Conservation (phyloP, 106 monocot genomes). For the Ottelia alismoides region DNA sequence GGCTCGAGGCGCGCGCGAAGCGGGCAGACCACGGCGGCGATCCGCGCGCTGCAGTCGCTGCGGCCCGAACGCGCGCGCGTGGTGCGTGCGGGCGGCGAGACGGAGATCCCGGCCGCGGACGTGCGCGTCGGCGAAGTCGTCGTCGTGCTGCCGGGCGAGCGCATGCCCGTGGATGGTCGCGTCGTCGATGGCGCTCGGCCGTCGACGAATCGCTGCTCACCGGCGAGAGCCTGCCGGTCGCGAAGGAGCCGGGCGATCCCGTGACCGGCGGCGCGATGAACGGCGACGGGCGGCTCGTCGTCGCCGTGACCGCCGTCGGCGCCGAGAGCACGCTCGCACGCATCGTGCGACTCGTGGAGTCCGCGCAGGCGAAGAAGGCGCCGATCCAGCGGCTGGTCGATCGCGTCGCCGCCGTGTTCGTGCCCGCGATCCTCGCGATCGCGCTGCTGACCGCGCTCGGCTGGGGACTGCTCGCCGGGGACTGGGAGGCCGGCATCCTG, state of each 20-base stretch:
- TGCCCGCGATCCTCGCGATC: no score
- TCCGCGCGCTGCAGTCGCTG: not conserved
- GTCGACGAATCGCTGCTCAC: not conserved
- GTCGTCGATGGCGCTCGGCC: not conserved
- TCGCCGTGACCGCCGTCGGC: not conserved
- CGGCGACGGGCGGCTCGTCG: not conserved
- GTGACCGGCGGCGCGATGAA: not conserved
- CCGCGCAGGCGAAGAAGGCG: not conserved
- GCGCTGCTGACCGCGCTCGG: no score
- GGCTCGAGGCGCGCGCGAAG: not conserved
- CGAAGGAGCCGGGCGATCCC: no score
- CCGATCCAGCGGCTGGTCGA: not conserved
- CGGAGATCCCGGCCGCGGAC: not conserved
- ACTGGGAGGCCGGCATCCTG: no score
- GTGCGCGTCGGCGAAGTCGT: not conserved
- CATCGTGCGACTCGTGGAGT: not conserved
- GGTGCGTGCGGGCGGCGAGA: not conserved
- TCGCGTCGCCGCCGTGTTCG: no score
- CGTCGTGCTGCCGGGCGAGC: not conserved
- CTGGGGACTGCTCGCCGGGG: no score
- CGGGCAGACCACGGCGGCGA: no score
- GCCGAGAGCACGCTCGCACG: not conserved
- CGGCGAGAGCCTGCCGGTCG: not conserved
- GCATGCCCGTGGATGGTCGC: not conserved
- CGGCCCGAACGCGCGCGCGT: not conserved